Evolutionary conservation across 148 eudicot species (phyloP).

Genomic region (Rhododendron kiyosumense): DNA sequence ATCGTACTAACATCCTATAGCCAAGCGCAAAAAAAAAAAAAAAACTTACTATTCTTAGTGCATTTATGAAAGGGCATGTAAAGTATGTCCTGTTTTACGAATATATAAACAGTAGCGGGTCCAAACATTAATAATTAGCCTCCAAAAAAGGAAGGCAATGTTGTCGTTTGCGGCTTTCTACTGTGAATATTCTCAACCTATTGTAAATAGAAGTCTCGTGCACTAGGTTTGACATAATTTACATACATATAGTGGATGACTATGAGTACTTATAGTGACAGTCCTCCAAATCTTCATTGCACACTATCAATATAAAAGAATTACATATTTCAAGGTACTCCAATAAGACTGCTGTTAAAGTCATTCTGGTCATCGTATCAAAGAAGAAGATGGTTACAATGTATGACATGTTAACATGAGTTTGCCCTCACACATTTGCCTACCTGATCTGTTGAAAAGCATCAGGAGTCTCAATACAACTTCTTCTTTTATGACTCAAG

Average conservation of each 20-base stretch:
- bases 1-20: too few species aligned
- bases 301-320: neutral
- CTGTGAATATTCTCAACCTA: neutral
- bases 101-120: neutral
- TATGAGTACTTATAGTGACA: neutral
- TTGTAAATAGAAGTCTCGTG: neutral
- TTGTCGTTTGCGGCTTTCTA: neutral
- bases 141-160: neutral
- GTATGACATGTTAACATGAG: neutral
- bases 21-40: too few species aligned
- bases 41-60: too few species aligned
- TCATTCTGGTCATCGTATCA: neutral
- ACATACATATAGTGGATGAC: neutral
- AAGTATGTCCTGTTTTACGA: neutral
- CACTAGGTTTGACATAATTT: neutral
- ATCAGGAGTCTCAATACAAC: neutral
- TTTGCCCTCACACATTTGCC: neutral
- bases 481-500: neutral
- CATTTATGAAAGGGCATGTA: too few species aligned
- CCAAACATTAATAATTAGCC: neutral
- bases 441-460: neutral
- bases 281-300: neutral
- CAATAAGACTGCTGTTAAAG: neutral
- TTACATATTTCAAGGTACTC: neutral
- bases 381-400: neutral